phyloP scores from a whole-genome alignment of 2,329 filamentous ascomycete genomes.

The Alternaria triticimaculans region DNA sequence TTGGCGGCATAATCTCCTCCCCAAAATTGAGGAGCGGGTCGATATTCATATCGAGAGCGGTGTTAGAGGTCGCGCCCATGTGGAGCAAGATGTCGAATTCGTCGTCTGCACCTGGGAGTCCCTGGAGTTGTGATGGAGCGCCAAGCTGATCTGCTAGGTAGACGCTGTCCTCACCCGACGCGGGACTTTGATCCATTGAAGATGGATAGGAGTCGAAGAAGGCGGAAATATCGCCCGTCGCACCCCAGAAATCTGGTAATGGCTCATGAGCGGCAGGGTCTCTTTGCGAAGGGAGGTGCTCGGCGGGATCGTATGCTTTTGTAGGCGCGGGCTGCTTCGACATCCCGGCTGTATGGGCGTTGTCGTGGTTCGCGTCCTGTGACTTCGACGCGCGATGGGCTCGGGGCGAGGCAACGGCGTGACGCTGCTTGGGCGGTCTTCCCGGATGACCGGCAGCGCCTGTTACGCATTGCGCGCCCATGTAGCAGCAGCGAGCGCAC shows the following conservation, averaged over 20 bases:
- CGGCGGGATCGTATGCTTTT: neutral
- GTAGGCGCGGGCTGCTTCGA: neutral
- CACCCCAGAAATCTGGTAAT: neutral
- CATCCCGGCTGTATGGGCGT: too few relatives aligned
- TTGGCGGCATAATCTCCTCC: too few relatives aligned
- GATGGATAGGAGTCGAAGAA: neutral
- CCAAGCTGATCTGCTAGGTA: neutral
- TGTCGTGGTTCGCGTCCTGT: neutral
- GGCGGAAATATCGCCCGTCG: neutral
- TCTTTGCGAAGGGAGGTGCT: neutral
- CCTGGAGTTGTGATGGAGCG: neutral
- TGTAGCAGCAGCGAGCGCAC: neutral
- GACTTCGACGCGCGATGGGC: neutral
- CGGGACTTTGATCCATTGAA: neutral
- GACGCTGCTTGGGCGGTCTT: neutral
- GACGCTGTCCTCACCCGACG: neutral
- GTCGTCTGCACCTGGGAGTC: neutral
- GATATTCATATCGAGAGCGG: too few relatives aligned
- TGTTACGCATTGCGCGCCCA: conserved; percentile 14
- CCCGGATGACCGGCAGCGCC: neutral
- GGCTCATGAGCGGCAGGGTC: neutral
- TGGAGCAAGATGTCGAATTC: neutral
- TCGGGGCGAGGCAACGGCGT: neutral
- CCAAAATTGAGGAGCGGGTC: too few relatives aligned
- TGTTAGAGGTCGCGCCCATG: too few relatives aligned